Conservation (phyloP, 352 stramenopile genomes). For the Phytophthora melonis region DNA sequence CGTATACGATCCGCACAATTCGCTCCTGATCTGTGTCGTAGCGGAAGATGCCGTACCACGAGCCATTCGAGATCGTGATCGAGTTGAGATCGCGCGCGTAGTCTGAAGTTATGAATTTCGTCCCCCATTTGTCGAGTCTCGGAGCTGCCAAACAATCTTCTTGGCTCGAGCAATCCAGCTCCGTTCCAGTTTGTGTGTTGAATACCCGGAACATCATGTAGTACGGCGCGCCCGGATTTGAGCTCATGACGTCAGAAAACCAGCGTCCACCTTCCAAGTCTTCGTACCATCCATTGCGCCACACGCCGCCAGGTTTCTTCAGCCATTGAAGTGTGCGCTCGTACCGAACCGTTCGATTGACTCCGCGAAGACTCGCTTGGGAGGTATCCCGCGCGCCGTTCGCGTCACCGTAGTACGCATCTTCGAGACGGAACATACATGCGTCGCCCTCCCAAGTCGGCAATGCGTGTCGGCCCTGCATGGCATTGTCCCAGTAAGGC, state of each 20-base stretch:
- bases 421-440: slow-evolving; percentile 23
- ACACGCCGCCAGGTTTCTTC: slow-evolving; percentile 5
- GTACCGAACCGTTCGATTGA: slow-evolving; percentile 22
- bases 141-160: not conserved
- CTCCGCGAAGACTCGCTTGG: slow-evolving; percentile 6
- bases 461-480: slow-evolving; percentile 27
- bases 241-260: slow-evolving; percentile 29
- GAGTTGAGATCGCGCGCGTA: too few species aligned
- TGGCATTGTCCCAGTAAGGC: slow-evolving; percentile 44
- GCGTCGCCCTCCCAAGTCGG: slow-evolving; percentile 38
- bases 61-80: too few species aligned
- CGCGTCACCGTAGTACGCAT: not conserved
- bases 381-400: not conserved
- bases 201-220: slow-evolving; percentile 27
- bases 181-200: slow-evolving; percentile 19
- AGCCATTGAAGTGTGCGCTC: slow-evolving; percentile 23
- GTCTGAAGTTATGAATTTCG: slow-evolving; percentile 6
- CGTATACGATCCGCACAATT: too few species aligned
- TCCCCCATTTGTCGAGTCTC: slow-evolving; percentile 1
- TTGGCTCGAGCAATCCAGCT: slow-evolving; percentile 12
- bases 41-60: too few species aligned
- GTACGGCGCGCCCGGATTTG: slow-evolving; percentile 2
- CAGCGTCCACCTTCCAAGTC: slow-evolving; percentile 19
- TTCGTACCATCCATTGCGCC: slow-evolving; percentile 33
- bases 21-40: too few species aligned